phyloP scores from a whole-genome alignment of 139 green algal species.

The Picochlorum sp. region DNA sequence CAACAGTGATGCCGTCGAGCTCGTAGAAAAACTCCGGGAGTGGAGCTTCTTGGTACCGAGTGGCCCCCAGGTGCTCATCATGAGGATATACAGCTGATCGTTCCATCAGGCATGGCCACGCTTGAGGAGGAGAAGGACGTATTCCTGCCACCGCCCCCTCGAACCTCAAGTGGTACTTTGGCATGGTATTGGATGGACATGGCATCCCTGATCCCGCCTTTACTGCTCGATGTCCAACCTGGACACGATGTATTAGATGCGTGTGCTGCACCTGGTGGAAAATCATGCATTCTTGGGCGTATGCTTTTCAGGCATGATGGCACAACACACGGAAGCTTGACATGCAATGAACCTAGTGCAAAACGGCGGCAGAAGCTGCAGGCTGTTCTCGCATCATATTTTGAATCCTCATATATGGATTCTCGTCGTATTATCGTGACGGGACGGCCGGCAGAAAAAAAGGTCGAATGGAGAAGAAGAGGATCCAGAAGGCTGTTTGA shows the following conservation, averaged over 20 bases:
- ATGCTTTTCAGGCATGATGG: neutral
- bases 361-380: neutral
- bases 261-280: slow-evolving; percentile 4
- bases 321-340: neutral
- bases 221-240: slow-evolving; percentile 31
- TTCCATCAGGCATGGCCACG: too few species aligned
- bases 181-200: slow-evolving; percentile 56
- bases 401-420: neutral
- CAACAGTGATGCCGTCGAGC: too few species aligned
- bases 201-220: slow-evolving; percentile 42
- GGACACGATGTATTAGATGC: neutral
- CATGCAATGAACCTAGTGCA: neutral
- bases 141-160: neutral
- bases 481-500: slow-evolving; percentile 29
- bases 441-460: neutral
- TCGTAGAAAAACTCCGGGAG: too few species aligned
- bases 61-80: too few species aligned
- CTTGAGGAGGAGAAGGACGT: neutral
- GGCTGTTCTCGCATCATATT: too few species aligned
- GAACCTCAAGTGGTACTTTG: slow-evolving; percentile 2
- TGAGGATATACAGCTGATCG: too few species aligned
- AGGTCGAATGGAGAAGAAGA: neutral
- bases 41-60: too few species aligned
- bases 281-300: neutral
- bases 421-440: neutral